A percentile compares a stretch with the other conserved stretches of the same genome.
Evolutionary conservation across 805 yeast genomes (phyloP).

Genomic region (Hanseniaspora guilliermondii): DNA sequence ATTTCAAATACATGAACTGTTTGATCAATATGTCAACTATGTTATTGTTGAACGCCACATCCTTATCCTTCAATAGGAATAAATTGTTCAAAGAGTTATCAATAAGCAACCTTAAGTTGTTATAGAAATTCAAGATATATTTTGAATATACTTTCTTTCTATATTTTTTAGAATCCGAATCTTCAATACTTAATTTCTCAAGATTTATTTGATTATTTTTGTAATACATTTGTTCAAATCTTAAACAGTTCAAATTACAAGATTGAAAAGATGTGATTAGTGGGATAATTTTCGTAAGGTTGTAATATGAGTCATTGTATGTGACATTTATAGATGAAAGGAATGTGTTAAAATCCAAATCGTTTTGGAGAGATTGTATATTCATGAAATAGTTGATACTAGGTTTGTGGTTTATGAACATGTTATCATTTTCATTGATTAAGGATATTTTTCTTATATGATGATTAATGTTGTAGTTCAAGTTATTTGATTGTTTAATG

Average conservation of each 20-base stretch:
- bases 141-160: neutral
- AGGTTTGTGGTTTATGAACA: neutral
- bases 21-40: neutral
- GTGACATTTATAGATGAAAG: slow-evolving; percentile 7
- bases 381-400: neutral
- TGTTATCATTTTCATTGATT: neutral
- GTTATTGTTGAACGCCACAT: neutral
- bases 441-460: neutral
- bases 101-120: neutral
- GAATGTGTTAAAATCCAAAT: neutral
- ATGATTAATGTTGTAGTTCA: neutral
- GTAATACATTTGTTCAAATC: slow-evolving; percentile 11
- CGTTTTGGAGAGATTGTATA: neutral
- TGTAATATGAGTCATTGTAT: neutral
- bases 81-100: neutral
- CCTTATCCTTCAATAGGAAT: slow-evolving; percentile 1
- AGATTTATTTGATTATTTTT: neutral
- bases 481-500: neutral
- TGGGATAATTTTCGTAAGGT: neutral
- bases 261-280: neutral
- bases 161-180: neutral
- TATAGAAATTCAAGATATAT: neutral
- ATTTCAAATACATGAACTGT: neutral
- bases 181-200: slow-evolving; percentile 5
- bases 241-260: neutral